Percentiles rank a stretch among this genome's conserved stretches.
Conservation (phyloP, 495 filamentous ascomycete genomes). For the Aspergillus ostianus region DNA sequence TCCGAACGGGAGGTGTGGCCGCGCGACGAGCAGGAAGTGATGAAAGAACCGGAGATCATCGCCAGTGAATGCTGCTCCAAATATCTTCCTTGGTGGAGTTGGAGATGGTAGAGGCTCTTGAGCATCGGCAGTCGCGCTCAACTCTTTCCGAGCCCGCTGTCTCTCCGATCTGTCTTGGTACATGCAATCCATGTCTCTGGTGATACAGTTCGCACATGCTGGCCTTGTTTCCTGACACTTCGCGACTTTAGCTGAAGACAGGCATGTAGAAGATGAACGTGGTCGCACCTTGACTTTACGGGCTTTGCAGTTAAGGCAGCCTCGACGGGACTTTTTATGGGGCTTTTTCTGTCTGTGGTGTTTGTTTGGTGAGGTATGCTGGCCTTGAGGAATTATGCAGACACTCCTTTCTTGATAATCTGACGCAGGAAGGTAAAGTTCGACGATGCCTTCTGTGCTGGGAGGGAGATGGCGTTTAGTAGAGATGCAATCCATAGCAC, state of each 20-base stretch:
- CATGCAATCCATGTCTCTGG: conserved; percentile 56
- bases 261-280: not conserved
- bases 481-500: not conserved
- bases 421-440: not conserved
- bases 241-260: not conserved
- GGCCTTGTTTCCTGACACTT: conserved; percentile 58
- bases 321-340: conserved; percentile 63
- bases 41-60: conserved; percentile 64
- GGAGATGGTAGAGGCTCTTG: not conserved
- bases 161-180: conserved; percentile 45
- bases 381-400: not conserved
- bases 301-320: conserved; percentile 64
- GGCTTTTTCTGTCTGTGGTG: conserved; percentile 13
- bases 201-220: conserved; percentile 56
- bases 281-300: conserved; percentile 53
- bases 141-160: not conserved
- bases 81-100: conserved; percentile 16
- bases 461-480: not conserved
- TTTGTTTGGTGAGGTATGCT: not conserved
- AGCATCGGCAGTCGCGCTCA: not conserved
- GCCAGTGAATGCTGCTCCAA: conserved; percentile 39
- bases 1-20: conserved; percentile 59
- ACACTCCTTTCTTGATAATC: not conserved
- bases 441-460: not conserved
- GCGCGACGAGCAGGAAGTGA: conserved; percentile 56